Base-by-base conservation (phyloP, 2,329 filamentous ascomycete species). In the Ascochyta fabae region DNA sequence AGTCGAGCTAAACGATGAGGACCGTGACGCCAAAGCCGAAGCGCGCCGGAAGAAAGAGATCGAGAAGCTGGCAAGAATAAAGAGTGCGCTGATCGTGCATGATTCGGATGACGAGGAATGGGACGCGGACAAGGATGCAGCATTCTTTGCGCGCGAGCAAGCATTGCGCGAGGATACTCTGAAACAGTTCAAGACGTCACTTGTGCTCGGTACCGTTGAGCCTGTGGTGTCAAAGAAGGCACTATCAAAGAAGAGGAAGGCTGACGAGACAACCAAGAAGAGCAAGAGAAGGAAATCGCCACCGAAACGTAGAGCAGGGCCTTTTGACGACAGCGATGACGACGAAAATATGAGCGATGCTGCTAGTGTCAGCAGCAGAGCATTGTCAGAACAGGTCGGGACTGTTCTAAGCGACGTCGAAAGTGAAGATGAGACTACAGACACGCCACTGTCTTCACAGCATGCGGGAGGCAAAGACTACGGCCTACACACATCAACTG, bases 91-190 rank as follows among this genome's bases (percentile, higher is more conserved):
- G 35, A 94, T 87, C 67, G 89, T 99, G 46, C 85, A 89, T 54
- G 87, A 88, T 34, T 92, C 89, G 63, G 95, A 98, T 71, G 95
- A 98, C 48, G 92, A 96, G 64, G 92, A 96, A 61, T 88, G 84
- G 60, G 92, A 96, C 68, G 86, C 84, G 31, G 91, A 92, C 42
- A 84, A 86, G 53, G 85, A 90, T 75, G 80, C 72, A 22, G 86
- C 84, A 19, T 97, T 97, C 76, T 97, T 94, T 75, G 86, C 83
- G 2, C 82, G 85, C 15, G 93, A 97, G 76, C 86, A 88, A 73
- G 78, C 83, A 61, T 81, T 88, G 56, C 81, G 90, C 44, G 81
- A 85, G 60, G 83, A 83, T 43, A 84, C 83, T 47, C 76, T 76
- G 26, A 75, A 78, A 29, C 77, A 79, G 15, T 79, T 85, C 53